These are phyloP conservation scores for Pilobolus umbonatus DNA, from an alignment of 192 early-diverging fungal genomes.

Conservation along the genomic window DNA sequence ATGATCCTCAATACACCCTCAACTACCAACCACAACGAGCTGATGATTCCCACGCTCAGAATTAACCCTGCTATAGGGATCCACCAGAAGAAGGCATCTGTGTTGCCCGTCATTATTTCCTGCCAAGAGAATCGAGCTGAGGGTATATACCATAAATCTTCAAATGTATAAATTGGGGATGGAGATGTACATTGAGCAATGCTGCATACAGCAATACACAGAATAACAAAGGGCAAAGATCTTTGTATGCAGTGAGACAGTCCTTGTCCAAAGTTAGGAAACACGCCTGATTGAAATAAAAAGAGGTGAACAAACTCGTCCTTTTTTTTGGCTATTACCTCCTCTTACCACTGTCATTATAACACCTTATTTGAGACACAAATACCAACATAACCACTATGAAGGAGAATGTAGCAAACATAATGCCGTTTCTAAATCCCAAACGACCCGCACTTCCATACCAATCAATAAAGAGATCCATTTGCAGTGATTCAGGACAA, in stretches of 20 bases:
- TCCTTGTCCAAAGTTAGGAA: constrained; percentile 38
- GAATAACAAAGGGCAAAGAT: constrained; percentile 31
- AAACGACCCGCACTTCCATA: constrained; percentile 67
- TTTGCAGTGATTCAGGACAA: constrained; percentile 36
- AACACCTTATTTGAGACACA: constrained; percentile 39
- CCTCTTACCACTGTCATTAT: constrained; percentile 25
- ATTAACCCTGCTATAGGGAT: constrained; percentile 40
- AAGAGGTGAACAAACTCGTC: no score
- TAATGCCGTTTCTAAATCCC: constrained; percentile 67
- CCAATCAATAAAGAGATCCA: constrained; percentile 55
- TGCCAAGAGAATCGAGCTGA: constrained; percentile 23
- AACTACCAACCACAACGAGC: constrained; percentile 12
- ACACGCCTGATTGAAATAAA: constrained; percentile 25
- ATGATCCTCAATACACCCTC: background rate
- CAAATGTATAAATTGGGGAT: constrained; percentile 8
- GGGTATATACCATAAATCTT: constrained; percentile 21
- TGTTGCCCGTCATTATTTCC: constrained; percentile 41
- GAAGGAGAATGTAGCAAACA: constrained; percentile 62
- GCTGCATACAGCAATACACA: constrained; percentile 28
- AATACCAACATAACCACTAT: constrained; percentile 56
- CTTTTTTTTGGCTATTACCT: background rate
- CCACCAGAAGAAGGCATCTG: constrained; percentile 54
- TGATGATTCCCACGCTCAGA: constrained; percentile 40
- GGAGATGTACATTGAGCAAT: constrained; percentile 34
- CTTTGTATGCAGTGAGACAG: constrained; percentile 30